Percentiles rank a stretch among this genome's conserved stretches.
These are phyloP conservation scores for Pelargonium citronellum DNA, from an alignment of 441 rosid genomes.

Conservation along the genomic window DNA sequence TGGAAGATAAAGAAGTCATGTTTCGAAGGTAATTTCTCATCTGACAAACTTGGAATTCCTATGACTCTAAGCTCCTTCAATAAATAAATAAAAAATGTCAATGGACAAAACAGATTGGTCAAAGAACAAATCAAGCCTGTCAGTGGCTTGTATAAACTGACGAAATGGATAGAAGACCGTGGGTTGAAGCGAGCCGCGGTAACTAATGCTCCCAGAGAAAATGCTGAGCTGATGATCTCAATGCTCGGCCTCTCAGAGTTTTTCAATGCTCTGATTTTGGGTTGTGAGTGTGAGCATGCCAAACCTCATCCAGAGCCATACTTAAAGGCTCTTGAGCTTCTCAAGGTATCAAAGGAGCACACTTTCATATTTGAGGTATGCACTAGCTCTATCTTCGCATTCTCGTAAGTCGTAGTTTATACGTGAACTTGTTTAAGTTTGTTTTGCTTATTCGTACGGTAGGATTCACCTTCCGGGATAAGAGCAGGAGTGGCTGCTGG, in stretches of 20 bases:
- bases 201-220: constrained; percentile 78
- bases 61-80: neutral
- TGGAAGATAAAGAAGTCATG: constrained; percentile 73
- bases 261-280: constrained; percentile 64
- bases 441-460: constrained; percentile 12
- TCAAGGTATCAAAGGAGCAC: constrained; percentile 74
- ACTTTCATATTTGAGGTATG: constrained; percentile 65
- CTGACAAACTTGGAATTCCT: neutral
- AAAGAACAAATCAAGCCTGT: constrained; percentile 49
- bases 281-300: constrained; percentile 65
- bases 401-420: neutral
- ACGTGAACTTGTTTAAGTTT: constrained; percentile 4
- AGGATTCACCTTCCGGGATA: constrained; percentile 87
- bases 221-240: constrained; percentile 78
- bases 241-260: constrained; percentile 70
- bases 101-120: constrained; percentile 49
- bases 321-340: constrained; percentile 68
- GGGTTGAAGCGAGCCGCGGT: constrained; percentile 88
- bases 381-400: neutral
- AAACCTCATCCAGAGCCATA: constrained; percentile 87
- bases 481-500: constrained; percentile 95
- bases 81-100: no score
- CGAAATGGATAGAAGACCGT: constrained; percentile 77
- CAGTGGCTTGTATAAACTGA: constrained; percentile 59
- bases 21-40: constrained; percentile 51